These are phyloP conservation scores for Euphorbia tirucalli DNA, from an alignment of 345 rosid genomes.

Conservation along the genomic window DNA sequence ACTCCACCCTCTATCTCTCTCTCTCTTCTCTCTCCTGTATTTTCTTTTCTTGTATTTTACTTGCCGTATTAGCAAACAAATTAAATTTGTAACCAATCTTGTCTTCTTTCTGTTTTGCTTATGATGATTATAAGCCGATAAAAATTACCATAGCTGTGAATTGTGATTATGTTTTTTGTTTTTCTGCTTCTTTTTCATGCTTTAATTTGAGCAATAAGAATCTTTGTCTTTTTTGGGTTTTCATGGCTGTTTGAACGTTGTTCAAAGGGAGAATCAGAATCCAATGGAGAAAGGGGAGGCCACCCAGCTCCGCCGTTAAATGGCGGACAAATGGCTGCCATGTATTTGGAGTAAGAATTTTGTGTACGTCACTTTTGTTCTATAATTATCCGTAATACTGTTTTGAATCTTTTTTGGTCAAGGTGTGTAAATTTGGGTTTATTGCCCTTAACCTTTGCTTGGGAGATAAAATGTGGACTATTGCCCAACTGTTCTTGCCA, in stretches of 20 bases:
- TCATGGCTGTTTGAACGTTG: too few relatives aligned
- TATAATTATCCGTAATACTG: background rate
- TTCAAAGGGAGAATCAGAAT: background rate
- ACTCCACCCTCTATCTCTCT: conserved; percentile 2
- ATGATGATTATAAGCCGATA: background rate
- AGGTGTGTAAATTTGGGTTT: background rate
- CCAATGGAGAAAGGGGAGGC: conserved; percentile 16
- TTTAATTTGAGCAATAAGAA: background rate
- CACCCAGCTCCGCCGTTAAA: conserved; percentile 1
- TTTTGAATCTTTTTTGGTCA: conserved; percentile 2
- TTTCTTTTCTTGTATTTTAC: background rate
- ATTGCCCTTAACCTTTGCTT: background rate
- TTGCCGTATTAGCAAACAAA: background rate
- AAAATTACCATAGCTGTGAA: background rate
- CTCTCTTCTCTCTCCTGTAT: conserved; percentile 1
- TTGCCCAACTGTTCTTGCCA: background rate
- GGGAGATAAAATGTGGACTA: background rate
- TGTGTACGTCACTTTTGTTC: background rate
- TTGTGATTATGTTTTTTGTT: background rate
- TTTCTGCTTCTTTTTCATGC: background rate
- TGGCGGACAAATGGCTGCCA: background rate
- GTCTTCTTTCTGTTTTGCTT: background rate
- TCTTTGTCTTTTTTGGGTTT: too few relatives aligned
- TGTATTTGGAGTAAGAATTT: background rate
- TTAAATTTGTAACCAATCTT: background rate